Evolutionary conservation across 2,329 filamentous ascomycete species (phyloP).

Genomic region (Cercospora sp.): DNA sequence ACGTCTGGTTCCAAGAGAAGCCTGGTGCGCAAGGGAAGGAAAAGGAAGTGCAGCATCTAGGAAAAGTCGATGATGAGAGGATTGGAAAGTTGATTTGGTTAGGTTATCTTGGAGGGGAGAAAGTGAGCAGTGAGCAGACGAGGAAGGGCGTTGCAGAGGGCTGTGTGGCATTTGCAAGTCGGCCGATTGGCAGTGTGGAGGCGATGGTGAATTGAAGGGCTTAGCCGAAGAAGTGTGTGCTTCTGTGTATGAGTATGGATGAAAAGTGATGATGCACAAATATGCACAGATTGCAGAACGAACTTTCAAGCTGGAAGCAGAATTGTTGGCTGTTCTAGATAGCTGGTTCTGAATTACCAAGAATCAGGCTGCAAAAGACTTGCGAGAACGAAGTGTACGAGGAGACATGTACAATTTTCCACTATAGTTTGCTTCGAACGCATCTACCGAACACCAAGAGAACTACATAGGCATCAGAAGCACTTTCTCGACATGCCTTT

Average conservation of each 20-base stretch:
- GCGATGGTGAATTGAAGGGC: constrained; percentile 61
- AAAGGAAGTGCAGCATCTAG: constrained; percentile 58
- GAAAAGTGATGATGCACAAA: neutral
- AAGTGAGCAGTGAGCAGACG: constrained; percentile 80
- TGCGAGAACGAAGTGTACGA: neutral
- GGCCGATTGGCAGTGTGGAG: constrained; percentile 84
- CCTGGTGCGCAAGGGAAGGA: constrained; percentile 43
- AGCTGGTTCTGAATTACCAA: neutral
- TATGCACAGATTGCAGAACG: neutral
- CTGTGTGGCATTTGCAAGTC: constrained; percentile 80
- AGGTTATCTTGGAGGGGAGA: constrained; percentile 82
- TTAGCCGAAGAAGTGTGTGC: neutral
- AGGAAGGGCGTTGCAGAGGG: constrained; percentile 82
- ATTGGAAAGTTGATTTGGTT: constrained; percentile 82
- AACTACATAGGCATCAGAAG: neutral
- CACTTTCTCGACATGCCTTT: neutral
- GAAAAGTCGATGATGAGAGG: constrained; percentile 74
- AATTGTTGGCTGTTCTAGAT: neutral
- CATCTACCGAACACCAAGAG: neutral
- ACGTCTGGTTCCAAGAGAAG: constrained; percentile 63
- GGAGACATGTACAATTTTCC: neutral
- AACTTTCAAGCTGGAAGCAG: neutral
- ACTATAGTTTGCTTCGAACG: neutral
- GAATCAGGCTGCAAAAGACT: neutral
- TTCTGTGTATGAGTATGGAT: neutral